Percentiles rank a stretch among this genome's conserved stretches.
Evolutionary conservation across 768 basidiomycete genomes (phyloP).

Genomic region (Mycena vulgaris): DNA sequence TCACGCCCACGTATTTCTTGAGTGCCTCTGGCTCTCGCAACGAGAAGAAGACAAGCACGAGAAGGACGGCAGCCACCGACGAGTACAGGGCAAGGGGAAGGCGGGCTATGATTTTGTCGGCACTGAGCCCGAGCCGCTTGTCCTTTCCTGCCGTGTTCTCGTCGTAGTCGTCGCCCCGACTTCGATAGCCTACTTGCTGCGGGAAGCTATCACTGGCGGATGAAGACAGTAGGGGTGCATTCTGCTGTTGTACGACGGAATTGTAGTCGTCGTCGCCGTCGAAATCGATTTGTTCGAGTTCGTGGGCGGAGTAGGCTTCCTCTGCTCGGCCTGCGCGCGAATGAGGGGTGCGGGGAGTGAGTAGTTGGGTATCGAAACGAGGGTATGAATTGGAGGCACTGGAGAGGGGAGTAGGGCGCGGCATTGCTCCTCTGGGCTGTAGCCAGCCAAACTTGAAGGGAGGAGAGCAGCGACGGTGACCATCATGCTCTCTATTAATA

Average conservation of each 20-base stretch:
- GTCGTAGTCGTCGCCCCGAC: constrained; percentile 58
- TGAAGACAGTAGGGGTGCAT: constrained; percentile 65
- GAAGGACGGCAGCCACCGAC: constrained; percentile 58
- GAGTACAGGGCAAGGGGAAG: constrained; percentile 64
- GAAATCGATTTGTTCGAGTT: constrained; percentile 60
- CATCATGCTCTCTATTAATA: constrained; percentile 5
- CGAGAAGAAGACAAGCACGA: constrained; percentile 67
- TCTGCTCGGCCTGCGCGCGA: constrained; percentile 72
- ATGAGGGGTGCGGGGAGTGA: constrained; percentile 78
- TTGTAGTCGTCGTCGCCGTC: constrained; percentile 53
- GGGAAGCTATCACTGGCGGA: constrained; percentile 60
- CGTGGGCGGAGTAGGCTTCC: constrained; percentile 66
- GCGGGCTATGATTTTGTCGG: constrained; percentile 45
- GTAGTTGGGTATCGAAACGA: constrained; percentile 51
- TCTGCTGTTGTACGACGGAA: constrained; percentile 57
- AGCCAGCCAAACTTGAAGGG: constrained; percentile 5
- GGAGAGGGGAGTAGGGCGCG: constrained; percentile 57
- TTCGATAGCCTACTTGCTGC: constrained; percentile 55
- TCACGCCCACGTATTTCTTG: constrained; percentile 59
- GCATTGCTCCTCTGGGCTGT: constrained; percentile 47
- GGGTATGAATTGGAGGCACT: constrained; percentile 48
- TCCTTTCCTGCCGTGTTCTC: constrained; percentile 35
- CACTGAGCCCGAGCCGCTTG: constrained; percentile 39
- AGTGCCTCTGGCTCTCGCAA: constrained; percentile 64
- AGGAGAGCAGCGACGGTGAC: constrained; percentile 16